These are phyloP conservation scores for Pythium chondricola DNA, from an alignment of 352 stramenopile genomes.

Conservation along the genomic window DNA sequence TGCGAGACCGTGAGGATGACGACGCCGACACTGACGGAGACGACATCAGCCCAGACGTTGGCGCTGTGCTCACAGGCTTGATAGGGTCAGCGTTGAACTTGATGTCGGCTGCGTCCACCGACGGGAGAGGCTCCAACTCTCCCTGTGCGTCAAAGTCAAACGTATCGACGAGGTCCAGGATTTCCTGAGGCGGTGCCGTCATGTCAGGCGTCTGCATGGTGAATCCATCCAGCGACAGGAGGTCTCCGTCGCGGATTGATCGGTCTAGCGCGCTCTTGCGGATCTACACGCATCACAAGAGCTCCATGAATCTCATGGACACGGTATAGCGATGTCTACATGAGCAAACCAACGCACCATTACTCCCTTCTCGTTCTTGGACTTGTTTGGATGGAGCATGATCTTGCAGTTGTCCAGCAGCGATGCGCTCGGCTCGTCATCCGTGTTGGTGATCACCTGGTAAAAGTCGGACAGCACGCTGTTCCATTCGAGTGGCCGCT, in stretches of 20 bases:
- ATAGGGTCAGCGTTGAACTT: slow-evolving; percentile 10
- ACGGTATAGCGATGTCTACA: too few species aligned
- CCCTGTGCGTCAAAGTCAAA: slow-evolving; percentile 51
- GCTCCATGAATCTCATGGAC: too few species aligned
- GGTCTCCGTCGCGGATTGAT: slow-evolving; percentile 76
- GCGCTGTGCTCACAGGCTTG: slow-evolving; percentile 8
- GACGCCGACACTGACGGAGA: slow-evolving; percentile 2
- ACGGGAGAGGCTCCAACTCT: slow-evolving; percentile 25
- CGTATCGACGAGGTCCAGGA: slow-evolving; percentile 66
- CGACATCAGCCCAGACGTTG: slow-evolving; percentile 19
- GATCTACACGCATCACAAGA: slow-evolving; percentile 43
- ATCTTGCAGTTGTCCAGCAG: slow-evolving; percentile 67
- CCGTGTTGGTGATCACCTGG: slow-evolving; percentile 75
- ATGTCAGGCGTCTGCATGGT: slow-evolving; percentile 21
- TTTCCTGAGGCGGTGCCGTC: slow-evolving; percentile 45
- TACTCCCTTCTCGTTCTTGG: slow-evolving; percentile 72
- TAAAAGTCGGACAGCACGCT: slow-evolving; percentile 76
- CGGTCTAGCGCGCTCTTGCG: slow-evolving; percentile 63
- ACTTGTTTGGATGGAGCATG: slow-evolving; percentile 76
- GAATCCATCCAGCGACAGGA: slow-evolving; percentile 69
- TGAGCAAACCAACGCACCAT: slow-evolving; percentile 31
- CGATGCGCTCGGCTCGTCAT: slow-evolving; percentile 56
- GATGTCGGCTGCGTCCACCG: slow-evolving; percentile 12
- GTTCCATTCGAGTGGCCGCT: slow-evolving; percentile 72
- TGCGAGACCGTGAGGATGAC: slow-evolving; percentile 25